A percentile compares a stretch with the other conserved stretches of the same genome.
phyloP scores from a whole-genome alignment of 768 basidiomycete species.

The Collybia nuda region DNA sequence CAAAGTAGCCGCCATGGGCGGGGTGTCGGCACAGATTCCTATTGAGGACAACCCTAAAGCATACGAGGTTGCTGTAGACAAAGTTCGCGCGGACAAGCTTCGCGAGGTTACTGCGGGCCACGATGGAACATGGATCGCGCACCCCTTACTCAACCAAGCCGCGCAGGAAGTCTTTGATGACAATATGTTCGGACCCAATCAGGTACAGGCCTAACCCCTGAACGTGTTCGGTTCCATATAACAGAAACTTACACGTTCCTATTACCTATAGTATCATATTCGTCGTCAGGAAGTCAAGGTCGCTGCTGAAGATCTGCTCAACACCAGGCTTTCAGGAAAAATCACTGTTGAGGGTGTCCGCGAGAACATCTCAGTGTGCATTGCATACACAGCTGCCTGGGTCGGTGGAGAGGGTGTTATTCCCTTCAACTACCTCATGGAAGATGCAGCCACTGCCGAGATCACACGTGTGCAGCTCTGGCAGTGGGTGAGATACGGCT shows the following conservation, averaged over 20 bases:
- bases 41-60: conserved; percentile 93
- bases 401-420: conserved; percentile 97
- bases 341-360: conserved; percentile 88
- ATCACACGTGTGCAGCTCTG: conserved; percentile 97
- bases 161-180: conserved; percentile 89
- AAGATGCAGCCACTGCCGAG: conserved; percentile 98
- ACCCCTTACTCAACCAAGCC: conserved; percentile 91
- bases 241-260: not conserved
- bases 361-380: conserved; percentile 81
- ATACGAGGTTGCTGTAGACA: conserved; percentile 91
- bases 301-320: conserved; percentile 83
- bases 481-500: conserved; percentile 91
- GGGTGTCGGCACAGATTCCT: conserved; percentile 99
- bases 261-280: conserved; percentile 71
- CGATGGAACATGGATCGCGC: conserved; percentile 99
- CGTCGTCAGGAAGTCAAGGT: conserved; percentile 90
- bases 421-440: conserved; percentile 94
- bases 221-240: too few relatives aligned
- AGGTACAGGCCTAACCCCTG: conserved; percentile 44
- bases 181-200: conserved; percentile 96
- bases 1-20: conserved; percentile 99
- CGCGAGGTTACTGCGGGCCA: conserved; percentile 96
- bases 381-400: conserved; percentile 95
- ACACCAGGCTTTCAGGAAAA: conserved; percentile 78
- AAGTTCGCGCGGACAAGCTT: conserved; percentile 92